Evolutionary conservation across 2,329 filamentous ascomycete genomes (phyloP).

Genomic region (Setomelanomma holmii): DNA sequence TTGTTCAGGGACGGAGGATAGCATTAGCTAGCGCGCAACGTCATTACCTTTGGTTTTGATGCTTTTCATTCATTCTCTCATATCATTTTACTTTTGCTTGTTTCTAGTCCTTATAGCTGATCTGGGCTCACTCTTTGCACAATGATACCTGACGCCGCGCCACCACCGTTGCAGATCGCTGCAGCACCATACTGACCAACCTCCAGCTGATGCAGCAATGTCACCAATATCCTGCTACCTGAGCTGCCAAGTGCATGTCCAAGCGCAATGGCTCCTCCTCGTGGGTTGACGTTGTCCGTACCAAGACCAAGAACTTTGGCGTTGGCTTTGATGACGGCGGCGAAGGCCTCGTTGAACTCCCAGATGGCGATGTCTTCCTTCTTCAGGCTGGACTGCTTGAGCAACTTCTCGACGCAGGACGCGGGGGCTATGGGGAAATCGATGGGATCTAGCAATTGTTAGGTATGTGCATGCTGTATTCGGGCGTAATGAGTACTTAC

Average conservation of each 20-base stretch:
- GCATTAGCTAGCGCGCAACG: too few species aligned
- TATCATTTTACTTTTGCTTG: conserved; percentile 5
- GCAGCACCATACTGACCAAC: conserved; percentile 93
- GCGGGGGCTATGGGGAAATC: conserved; percentile 95
- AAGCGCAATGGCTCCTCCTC: conserved; percentile 89
- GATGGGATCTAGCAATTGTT: conserved; percentile 67
- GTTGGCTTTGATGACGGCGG: conserved; percentile 93
- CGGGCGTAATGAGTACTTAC: conserved; percentile 20
- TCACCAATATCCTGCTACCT: conserved; percentile 87
- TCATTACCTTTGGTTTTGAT: too few species aligned
- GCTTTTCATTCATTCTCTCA: background rate
- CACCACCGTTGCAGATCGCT: conserved; percentile 96
- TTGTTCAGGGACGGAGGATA: too few species aligned
- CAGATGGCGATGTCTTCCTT: conserved; percentile 92
- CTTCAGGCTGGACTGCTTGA: conserved; percentile 86
- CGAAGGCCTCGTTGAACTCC: conserved; percentile 99
- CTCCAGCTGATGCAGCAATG: conserved; percentile 88
- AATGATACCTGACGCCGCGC: conserved; percentile 88
- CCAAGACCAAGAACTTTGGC: conserved; percentile 88
- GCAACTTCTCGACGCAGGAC: conserved; percentile 88
- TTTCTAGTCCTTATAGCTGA: conserved; percentile 23
- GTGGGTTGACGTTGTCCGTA: conserved; percentile 80
- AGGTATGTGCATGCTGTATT: background rate
- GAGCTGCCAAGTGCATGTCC: conserved; percentile 94
- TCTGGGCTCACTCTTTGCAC: conserved; percentile 72